Percentiles rank a stretch among this genome's conserved stretches.
These are phyloP conservation scores for Candida orba DNA, from an alignment of 805 yeast genomes.

Conservation along the genomic window DNA sequence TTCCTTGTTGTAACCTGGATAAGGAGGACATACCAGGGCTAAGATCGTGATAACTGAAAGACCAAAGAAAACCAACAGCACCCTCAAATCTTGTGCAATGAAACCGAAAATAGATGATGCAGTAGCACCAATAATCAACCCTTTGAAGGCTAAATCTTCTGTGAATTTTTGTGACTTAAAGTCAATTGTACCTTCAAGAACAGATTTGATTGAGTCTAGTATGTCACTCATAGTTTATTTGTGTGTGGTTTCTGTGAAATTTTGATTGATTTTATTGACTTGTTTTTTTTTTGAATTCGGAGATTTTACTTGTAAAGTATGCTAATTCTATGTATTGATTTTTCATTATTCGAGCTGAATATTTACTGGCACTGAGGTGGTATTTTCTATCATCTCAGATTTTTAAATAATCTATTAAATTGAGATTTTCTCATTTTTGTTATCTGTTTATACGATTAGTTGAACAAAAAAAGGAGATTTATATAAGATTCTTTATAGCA, in stretches of 20 bases:
- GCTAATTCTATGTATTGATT: no score
- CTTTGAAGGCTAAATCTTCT: conserved; percentile 11
- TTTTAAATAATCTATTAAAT: neutral
- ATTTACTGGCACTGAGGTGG: no score
- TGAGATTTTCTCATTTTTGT: neutral
- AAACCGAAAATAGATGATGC: conserved; percentile 44
- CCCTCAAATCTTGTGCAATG: conserved; percentile 35
- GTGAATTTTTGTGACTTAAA: conserved; percentile 24
- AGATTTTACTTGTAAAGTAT: no score
- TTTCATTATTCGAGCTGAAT: no score
- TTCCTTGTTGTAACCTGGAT: conserved; percentile 45
- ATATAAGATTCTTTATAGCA: conserved; percentile 12
- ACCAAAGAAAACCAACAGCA: conserved; percentile 33
- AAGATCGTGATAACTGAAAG: conserved; percentile 28
- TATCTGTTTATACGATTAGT: neutral
- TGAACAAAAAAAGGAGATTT: neutral
- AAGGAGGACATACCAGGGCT: conserved; percentile 47
- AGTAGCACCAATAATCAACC: conserved; percentile 21
- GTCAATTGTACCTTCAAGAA: conserved; percentile 27
- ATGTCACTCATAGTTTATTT: conserved; percentile 26
- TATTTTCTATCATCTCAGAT: no score
- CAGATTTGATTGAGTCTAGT: conserved; percentile 21
- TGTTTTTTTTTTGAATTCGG: neutral
- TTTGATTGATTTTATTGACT: neutral
- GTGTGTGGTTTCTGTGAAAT: no score